Evolutionary conservation across 495 filamentous ascomycete genomes (phyloP).

Genomic region (Neurospora sp.): DNA sequence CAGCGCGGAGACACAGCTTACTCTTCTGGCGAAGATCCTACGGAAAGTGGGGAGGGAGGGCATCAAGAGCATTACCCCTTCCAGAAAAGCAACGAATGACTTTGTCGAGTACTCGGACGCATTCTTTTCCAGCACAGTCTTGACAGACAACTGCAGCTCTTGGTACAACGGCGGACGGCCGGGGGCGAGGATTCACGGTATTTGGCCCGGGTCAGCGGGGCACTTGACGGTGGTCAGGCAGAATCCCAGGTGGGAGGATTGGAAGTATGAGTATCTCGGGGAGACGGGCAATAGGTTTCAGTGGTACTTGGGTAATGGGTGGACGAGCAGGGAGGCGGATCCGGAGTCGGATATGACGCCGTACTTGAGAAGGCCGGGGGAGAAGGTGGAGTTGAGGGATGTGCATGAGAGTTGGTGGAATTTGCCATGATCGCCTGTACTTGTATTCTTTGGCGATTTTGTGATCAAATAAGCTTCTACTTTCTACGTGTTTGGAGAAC

Average conservation of each 20-base stretch:
- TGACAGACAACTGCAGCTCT: constrained; percentile 52
- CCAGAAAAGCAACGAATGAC: constrained; percentile 45
- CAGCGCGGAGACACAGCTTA: constrained; percentile 44
- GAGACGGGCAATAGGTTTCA: constrained; percentile 30
- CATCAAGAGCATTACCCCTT: constrained; percentile 48
- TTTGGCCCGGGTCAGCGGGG: constrained; percentile 57
- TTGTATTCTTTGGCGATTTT: background rate
- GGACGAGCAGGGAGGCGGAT: constrained; percentile 31
- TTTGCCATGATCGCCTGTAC: constrained; percentile 6
- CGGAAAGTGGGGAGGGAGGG: constrained; percentile 54
- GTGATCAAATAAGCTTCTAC: background rate
- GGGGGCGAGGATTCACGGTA: constrained; percentile 46
- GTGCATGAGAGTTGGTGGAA: constrained; percentile 37
- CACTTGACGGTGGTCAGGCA: constrained; percentile 45
- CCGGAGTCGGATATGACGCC: constrained; percentile 26
- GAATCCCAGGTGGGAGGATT: constrained; percentile 64
- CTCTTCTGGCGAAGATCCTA: constrained; percentile 52
- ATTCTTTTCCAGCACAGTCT: constrained; percentile 52
- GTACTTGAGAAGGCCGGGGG: constrained; percentile 26
- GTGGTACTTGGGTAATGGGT: constrained; percentile 37
- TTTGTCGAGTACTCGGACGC: constrained; percentile 52
- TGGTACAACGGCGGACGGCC: constrained; percentile 60
- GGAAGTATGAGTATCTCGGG: constrained; percentile 49
- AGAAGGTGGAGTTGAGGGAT: constrained; percentile 24
- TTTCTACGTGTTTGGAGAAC: background rate